Base-by-base conservation (phyloP, 2,329 filamentous ascomycete genomes). In the Xylariaceae sp. region DNA sequence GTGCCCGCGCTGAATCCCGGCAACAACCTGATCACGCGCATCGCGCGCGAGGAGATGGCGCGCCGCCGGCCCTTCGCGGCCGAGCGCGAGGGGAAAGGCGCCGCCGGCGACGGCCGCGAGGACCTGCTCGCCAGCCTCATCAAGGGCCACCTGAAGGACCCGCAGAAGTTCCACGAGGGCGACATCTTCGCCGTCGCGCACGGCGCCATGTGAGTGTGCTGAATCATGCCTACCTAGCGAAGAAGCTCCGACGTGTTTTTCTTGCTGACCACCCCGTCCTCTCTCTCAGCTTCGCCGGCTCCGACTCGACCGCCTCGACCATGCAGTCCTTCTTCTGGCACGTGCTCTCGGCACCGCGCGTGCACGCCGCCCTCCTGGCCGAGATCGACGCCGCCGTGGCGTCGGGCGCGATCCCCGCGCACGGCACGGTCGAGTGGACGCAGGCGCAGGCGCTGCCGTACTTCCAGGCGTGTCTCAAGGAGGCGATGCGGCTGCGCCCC, bases 281-380 rank as follows among this genome's bases (percentile, higher is more conserved):
- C n/a, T 11, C 13, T 23, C 11, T 17, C 26, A 73, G 68, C 41
- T 71, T 76, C 47, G 72, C 73, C 12, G 75, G 75, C 17, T 75
- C 74, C 14, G 74, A 78, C 53, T 75, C 73, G 0, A 76, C 74
- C 0, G 73, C 74, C 9, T 72, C 68, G 6, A 72, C 69, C 0
- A 73, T 74, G 69, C 68, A 73, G 42, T 72, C 68, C 35, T 70
- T 73, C 51, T 71, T 70, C 57, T 68, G 64, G 57, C 63, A 64
- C 26, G 57, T 68, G 1, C 58, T 74, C 8, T 61, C 65, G 23
- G 60, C 65, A 15, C 55, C 58, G 2, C 51, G 44, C 0, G 59
- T 71, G 9, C 65, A 71, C 43, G 33, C 45, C 2, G 40, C 42
- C 4, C 49, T 75, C 1, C 43, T 56, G 1, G 31, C 51, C 13